Base-by-base conservation (phyloP, 768 basidiomycete genomes). In the Infundibulicybe gibba region DNA sequence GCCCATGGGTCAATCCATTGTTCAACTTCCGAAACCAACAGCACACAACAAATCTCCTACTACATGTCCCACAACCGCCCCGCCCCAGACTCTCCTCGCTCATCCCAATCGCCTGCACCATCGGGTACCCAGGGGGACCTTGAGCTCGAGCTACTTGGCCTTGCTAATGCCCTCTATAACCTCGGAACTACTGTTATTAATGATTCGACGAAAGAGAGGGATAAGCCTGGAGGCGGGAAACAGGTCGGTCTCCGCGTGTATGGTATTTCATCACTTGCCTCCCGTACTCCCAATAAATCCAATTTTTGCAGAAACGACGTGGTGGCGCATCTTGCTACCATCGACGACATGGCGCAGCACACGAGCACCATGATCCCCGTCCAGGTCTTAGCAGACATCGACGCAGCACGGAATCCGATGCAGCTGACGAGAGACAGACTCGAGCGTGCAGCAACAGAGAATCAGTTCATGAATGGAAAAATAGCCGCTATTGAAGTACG, bases 391-490 rank as follows among this genome's bases (percentile, higher is more conserved):
- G 74, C 76, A 19, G 90, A 92, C 52, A 85, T 92, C 48, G 90
- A 93, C 70, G 84, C 81, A 53, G 72, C 82, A 3, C 77, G 81
- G 39, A 91, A 92, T 60, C 90, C 90, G 3, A 83, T 88, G 82
- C 81, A 83, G 58, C 70, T 90, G 43, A 90, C 90, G 14, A 79
- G 81, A 52, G 89, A 91, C 48, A 75, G 87, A 43, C 64, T 93
- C 12, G 90, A 93, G 66, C 76, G 89, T 44, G 81, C 88, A 0
- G 88, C 90, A 25, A 87, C 87, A 2, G 91, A 93, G 67, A 93
- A 93, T 59, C 90, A 91, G 58, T 92, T 90, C 53, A 89, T 90
- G 85, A 90, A 92, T 57, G 90, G 87, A 21, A 91, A 92, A 60
- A 87, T 93, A 33, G 74, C 77, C 39, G 90, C 89, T 1, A 77